phyloP scores from a whole-genome alignment of 148 eudicot genomes.

The Heliosperma pusillum region DNA sequence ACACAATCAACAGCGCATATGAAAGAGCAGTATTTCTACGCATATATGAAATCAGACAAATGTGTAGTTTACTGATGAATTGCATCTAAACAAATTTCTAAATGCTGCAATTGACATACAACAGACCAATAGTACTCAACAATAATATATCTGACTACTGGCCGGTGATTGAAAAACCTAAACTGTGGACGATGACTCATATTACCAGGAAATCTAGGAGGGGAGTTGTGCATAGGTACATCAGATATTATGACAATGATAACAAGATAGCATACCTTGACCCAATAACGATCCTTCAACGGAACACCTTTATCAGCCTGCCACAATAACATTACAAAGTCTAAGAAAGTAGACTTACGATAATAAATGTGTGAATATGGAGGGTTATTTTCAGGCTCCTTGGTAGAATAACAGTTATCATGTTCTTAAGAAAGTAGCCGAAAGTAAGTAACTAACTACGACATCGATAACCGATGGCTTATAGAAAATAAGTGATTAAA shows the following conservation, averaged over 20 bases:
- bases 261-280: constrained; percentile 55
- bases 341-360: not conserved
- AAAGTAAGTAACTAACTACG: not conserved
- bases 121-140: not conserved
- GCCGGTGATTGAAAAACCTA: not conserved
- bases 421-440: not conserved
- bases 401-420: not conserved
- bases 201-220: not conserved
- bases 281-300: constrained; percentile 97
- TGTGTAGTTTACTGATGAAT: not conserved
- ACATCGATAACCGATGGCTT: not conserved
- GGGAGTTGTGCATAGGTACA: not conserved
- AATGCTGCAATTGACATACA: not conserved
- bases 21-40: not conserved
- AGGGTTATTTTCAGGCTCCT: not conserved
- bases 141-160: not conserved
- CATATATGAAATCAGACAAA: not conserved
- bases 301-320: constrained; percentile 70
- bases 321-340: constrained; percentile 18
- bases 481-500: not conserved
- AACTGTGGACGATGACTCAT: not conserved
- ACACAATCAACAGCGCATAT: not conserved
- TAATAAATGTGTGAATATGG: not conserved
- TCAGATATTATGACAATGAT: not conserved
- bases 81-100: not conserved